Base-by-base conservation (phyloP, 2,329 filamentous ascomycete genomes). In the Penicillium sp. region DNA sequence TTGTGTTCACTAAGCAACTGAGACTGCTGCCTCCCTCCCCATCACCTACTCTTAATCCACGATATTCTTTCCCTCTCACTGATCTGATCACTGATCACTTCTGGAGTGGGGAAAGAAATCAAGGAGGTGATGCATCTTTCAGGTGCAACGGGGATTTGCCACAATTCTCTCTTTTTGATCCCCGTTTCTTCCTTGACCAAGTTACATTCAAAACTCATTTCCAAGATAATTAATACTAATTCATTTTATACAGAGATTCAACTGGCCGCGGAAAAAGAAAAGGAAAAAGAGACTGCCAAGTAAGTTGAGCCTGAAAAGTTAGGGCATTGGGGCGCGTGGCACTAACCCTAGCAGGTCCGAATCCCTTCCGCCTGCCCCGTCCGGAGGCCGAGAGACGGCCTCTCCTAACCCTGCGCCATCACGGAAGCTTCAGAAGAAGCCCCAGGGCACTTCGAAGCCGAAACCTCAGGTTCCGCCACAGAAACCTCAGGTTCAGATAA, bases 361-460 rank as follows among this genome's bases (percentile, higher is more conserved):
- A n/a, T n/a, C n/a, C n/a, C n/a, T 56, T 57, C 57, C 56, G 57
- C 57, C 54, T 58, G 48, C 57, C 58, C 49, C 53, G 31, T 50
- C 49, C 39, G 39, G 39, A 29, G 41, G 41, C 41, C 53, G 43
- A 31, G 49, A 51, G 45, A 44, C 45, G 45, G 46, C 40, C 25
- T 46, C 52, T 52, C 50, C 49, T 33, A 40, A 58, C 46, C 53
- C 53, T 45, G 51, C 47, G 47, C 44, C 49, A 36, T 52, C 46
- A 45, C 52, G 46, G 51, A 54, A 55, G 50, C 51, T 55, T 41
- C 44, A 49, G 31, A 51, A 57, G 46, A 50, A 52, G 34, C 54
- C 46, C 31, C 47, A 46, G 57, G 55, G 55, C 49, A 11, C 43
- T 50, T 48, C 49, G 43, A 28, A 46, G 47, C 41, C 47, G 29